Evolutionary conservation across 495 filamentous ascomycete species (phyloP).

Genomic region (Pyrenopolyporus hunteri): DNA sequence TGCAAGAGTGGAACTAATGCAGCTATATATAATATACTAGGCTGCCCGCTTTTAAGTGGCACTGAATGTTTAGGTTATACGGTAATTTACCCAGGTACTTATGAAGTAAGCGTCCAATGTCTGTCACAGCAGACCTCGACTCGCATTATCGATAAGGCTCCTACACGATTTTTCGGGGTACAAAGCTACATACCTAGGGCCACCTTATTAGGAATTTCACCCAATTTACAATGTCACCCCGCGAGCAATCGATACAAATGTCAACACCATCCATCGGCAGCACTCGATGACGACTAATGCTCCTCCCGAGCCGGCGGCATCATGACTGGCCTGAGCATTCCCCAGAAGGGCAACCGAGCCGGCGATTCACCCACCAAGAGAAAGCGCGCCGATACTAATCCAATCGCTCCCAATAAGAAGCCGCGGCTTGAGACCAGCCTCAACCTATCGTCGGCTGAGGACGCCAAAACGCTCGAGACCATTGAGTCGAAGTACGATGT

Average conservation of each 20-base stretch:
- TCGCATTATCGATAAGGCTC: background rate
- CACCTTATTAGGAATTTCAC: background rate
- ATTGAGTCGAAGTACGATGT: constrained; percentile 46
- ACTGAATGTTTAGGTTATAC: background rate
- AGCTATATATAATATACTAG: background rate
- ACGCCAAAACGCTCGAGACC: constrained; percentile 22
- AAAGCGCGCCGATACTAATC: constrained; percentile 35
- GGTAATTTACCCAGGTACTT: too few relatives aligned
- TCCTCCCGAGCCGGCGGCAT: constrained; percentile 10
- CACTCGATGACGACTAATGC: constrained; percentile 5
- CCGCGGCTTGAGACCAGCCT: constrained; percentile 29
- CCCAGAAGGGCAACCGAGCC: constrained; percentile 5
- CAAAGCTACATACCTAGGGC: background rate
- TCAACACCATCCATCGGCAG: background rate
- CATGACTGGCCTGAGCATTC: constrained; percentile 14
- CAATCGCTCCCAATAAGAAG: constrained; percentile 31
- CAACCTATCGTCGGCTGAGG: constrained; percentile 33
- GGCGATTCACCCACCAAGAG: constrained; percentile 27
- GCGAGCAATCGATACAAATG: background rate
- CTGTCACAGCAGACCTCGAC: background rate
- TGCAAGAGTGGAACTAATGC: background rate
- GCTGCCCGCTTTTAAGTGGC: background rate
- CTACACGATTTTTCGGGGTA: background rate
- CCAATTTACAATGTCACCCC: background rate
- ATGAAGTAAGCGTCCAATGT: background rate